Evolutionary conservation across 192 early-diverging fungal genomes (phyloP).

Genomic region (Coemansia sp.): DNA sequence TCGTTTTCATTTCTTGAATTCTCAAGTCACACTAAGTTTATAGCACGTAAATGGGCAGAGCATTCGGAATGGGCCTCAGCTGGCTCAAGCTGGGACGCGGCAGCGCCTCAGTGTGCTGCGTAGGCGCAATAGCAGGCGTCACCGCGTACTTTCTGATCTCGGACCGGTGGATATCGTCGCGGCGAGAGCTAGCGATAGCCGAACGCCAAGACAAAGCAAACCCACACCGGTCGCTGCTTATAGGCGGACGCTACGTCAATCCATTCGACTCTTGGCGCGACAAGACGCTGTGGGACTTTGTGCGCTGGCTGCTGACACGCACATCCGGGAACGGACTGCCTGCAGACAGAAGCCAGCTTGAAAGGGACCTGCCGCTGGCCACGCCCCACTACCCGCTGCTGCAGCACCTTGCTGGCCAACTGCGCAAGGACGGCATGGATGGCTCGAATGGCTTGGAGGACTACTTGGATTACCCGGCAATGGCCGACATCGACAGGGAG

Average conservation of each 20-base stretch:
- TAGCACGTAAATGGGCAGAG: constrained; percentile 23
- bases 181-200: constrained; percentile 19
- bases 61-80: constrained; percentile 34
- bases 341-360: constrained; percentile 14
- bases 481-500: constrained; percentile 16
- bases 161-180: constrained; percentile 42
- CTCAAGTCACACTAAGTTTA: not conserved
- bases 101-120: constrained; percentile 29
- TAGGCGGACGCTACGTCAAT: constrained; percentile 52
- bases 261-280: constrained; percentile 53
- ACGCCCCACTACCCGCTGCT: constrained; percentile 32
- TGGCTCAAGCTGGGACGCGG: constrained; percentile 34
- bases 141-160: constrained; percentile 35
- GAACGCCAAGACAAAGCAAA: not conserved
- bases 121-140: constrained; percentile 41
- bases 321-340: constrained; percentile 46
- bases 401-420: constrained; percentile 9
- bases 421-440: not conserved
- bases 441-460: not conserved
- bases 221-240: constrained; percentile 31
- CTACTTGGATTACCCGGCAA: constrained; percentile 16
- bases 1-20: not conserved
- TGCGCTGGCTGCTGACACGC: constrained; percentile 44
- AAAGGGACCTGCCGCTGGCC: constrained; percentile 31
- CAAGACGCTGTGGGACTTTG: constrained; percentile 54